A percentile compares a stretch with the other conserved stretches of the same genome.
These are phyloP conservation scores for Tilletia walkeri DNA, from an alignment of 1,284 basidiomycete genomes.

Conservation along the genomic window DNA sequence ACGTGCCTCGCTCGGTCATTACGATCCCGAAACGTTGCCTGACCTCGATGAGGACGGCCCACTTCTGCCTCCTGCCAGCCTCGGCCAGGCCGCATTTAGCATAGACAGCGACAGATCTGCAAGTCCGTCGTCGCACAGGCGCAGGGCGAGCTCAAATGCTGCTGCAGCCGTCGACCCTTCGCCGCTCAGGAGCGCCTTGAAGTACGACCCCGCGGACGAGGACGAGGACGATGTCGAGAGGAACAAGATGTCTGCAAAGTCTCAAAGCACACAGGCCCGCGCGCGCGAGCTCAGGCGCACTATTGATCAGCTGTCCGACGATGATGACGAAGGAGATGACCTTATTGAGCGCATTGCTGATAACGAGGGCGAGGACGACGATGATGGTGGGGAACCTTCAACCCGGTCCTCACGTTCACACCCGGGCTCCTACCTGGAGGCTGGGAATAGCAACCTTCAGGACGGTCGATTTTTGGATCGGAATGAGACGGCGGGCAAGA, in stretches of 20 bases:
- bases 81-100: background rate
- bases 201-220: background rate
- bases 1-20: background rate
- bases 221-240: background rate
- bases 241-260: background rate
- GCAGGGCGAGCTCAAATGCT: background rate
- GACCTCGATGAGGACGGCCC: background rate
- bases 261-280: background rate
- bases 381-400: background rate
- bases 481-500: conserved; percentile 30
- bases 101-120: background rate
- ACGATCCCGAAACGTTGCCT: conserved; percentile 3
- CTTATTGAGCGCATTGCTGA: background rate
- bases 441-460: conserved; percentile 16
- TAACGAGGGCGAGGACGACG: conserved; percentile 3
- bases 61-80: background rate
- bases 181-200: background rate
- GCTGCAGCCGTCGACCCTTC: background rate
- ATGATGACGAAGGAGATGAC: conserved; percentile 5
- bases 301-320: conserved; percentile 5
- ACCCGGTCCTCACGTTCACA: background rate
- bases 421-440: background rate
- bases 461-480: conserved; percentile 34
- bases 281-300: conserved; percentile 10
- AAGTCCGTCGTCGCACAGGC: background rate